Conservation (phyloP, 129 eudicot genomes). For the Lonicera japonica region DNA sequence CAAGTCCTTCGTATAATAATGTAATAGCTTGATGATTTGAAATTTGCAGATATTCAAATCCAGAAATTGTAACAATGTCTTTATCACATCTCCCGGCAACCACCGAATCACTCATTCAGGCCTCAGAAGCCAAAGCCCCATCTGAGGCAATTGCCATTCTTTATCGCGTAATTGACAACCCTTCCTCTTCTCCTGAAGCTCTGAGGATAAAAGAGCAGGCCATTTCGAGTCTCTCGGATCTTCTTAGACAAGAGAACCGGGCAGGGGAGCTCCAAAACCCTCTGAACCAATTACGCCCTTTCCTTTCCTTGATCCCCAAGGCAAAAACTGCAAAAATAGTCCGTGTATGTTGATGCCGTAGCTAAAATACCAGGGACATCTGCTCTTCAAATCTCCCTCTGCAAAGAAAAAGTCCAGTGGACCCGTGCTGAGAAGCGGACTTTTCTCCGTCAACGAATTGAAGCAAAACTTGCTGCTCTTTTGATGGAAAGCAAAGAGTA, state of each 20-base stretch:
- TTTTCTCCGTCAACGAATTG: conserved; percentile 41
- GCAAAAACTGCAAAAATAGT: conserved; percentile 50
- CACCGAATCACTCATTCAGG: conserved; percentile 31
- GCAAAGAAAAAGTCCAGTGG: conserved; percentile 47
- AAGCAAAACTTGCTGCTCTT: conserved; percentile 36
- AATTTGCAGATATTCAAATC: conserved; percentile 4
- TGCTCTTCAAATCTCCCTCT: conserved; percentile 38
- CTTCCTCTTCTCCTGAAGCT: conserved; percentile 38
- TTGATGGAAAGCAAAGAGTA: conserved; percentile 44
- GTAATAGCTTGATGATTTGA: background rate
- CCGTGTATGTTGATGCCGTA: conserved; percentile 31
- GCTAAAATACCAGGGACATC: conserved; percentile 44
- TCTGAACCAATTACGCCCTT: conserved; percentile 33
- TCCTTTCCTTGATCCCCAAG: conserved; percentile 38
- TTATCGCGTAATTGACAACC: conserved; percentile 29
- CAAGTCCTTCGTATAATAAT: background rate
- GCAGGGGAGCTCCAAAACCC: conserved; percentile 34
- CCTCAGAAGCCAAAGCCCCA: conserved; percentile 30
- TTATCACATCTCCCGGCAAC: conserved; percentile 38
- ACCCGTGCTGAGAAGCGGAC: conserved; percentile 41
- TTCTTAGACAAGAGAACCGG: conserved; percentile 33
- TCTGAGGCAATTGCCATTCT: conserved; percentile 32
- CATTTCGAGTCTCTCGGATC: conserved; percentile 33
- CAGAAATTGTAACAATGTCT: conserved; percentile 16
- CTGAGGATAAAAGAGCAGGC: conserved; percentile 40